A percentile compares a stretch with the other conserved stretches of the same genome.
phyloP scores from a whole-genome alignment of 768 basidiomycete genomes.

The Lepiota brunneoincarnata region DNA sequence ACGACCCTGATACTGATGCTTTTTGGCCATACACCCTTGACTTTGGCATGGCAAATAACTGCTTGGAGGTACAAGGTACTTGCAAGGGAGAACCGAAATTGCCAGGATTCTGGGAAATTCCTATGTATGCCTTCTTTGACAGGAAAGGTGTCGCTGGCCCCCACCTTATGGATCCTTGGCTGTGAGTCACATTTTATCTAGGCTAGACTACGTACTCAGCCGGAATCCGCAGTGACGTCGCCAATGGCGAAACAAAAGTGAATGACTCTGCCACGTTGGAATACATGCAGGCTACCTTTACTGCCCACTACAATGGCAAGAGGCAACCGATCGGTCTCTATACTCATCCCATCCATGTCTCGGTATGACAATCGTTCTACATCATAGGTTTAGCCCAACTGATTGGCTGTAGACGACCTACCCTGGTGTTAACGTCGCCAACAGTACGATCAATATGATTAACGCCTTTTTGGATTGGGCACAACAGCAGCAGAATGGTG shows the following conservation, averaged over 20 bases:
- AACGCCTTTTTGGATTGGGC: constrained; percentile 83
- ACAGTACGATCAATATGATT: constrained; percentile 68
- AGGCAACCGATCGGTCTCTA: constrained; percentile 81
- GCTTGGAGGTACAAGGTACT: constrained; percentile 47
- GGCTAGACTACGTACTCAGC: not conserved
- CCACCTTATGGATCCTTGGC: constrained; percentile 85
- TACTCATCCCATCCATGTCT: constrained; percentile 77
- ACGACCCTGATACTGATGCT: constrained; percentile 64
- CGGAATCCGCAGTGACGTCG: constrained; percentile 39
- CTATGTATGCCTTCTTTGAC: constrained; percentile 81
- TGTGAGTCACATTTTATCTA: constrained; percentile 40
- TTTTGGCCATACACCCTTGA: constrained; percentile 86
- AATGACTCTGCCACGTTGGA: constrained; percentile 64
- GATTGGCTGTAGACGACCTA: constrained; percentile 40
- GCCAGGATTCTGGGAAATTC: constrained; percentile 82
- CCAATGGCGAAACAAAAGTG: constrained; percentile 46
- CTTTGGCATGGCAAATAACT: constrained; percentile 77
- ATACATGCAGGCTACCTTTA: constrained; percentile 77
- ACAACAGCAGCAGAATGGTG: constrained; percentile 64
- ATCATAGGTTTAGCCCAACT: not conserved
- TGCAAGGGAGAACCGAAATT: constrained; percentile 72
- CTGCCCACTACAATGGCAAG: constrained; percentile 68
- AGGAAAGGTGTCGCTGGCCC: constrained; percentile 46
- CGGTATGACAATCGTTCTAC: constrained; percentile 33
- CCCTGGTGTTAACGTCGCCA: constrained; percentile 51